Evolutionary conservation across 108 stramenopile species (phyloP).

Genomic region (Conticribra weissflogii): DNA sequence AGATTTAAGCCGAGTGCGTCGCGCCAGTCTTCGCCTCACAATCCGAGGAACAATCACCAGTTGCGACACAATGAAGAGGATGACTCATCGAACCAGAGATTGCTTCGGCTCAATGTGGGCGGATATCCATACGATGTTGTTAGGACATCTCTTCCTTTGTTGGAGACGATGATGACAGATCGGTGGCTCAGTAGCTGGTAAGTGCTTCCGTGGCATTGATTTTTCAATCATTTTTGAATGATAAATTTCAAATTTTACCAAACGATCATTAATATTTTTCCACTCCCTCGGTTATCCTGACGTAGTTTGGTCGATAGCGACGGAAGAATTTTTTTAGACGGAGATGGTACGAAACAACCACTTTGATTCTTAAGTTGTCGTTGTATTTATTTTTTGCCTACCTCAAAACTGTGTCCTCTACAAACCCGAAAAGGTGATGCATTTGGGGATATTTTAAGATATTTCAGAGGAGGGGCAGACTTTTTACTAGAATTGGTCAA

Average conservation of each 20-base stretch:
- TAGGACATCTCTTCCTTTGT: slow-evolving; percentile 33
- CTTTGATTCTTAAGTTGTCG: too few species aligned
- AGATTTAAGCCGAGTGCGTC: background rate
- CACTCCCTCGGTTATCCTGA: too few species aligned
- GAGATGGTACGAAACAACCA: too few species aligned
- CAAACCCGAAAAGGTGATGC: too few species aligned
- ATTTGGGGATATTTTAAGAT: slow-evolving; percentile 38
- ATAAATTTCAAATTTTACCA: too few species aligned
- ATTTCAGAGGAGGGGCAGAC: slow-evolving; percentile 26
- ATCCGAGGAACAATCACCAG: background rate
- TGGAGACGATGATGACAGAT: slow-evolving; percentile 49
- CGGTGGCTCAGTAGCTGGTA: slow-evolving; percentile 37
- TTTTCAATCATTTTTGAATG: too few species aligned
- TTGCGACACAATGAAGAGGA: background rate
- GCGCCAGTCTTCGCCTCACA: background rate
- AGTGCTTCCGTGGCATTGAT: too few species aligned
- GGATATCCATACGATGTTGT: slow-evolving; percentile 46
- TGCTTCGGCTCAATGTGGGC: slow-evolving; percentile 45
- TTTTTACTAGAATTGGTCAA: slow-evolving; percentile 28
- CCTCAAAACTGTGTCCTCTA: too few species aligned
- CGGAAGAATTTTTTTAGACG: slow-evolving; percentile 37
- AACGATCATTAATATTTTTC: too few species aligned
- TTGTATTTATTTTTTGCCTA: too few species aligned
- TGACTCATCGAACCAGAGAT: slow-evolving; percentile 5
- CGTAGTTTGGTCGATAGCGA: slow-evolving; percentile 31